These are phyloP conservation scores for Aspergillus pseudotamarii DNA, from an alignment of 2,329 filamentous ascomycete species.

Conservation along the genomic window DNA sequence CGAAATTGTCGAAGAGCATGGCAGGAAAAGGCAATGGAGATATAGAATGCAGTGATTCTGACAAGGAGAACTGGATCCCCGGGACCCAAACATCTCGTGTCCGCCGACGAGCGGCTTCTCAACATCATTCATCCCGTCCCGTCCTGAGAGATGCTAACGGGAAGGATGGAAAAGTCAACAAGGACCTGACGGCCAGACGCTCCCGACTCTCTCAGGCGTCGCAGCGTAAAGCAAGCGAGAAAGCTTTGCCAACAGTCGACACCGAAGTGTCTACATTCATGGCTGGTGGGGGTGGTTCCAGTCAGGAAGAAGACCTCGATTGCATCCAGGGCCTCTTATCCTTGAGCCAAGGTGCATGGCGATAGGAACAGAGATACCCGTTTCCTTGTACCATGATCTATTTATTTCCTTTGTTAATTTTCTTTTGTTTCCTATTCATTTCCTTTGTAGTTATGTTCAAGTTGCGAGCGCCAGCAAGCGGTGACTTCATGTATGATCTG, in stretches of 20 bases:
- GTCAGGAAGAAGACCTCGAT: conserved; percentile 80
- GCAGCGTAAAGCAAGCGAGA: conserved; percentile 32
- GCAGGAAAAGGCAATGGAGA: conserved; percentile 37
- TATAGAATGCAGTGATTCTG: conserved; percentile 69
- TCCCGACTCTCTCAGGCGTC: conserved; percentile 27
- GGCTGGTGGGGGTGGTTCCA: conserved; percentile 58
- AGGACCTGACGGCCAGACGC: conserved; percentile 30
- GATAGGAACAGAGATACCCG: conserved; percentile 44
- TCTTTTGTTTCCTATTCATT: conserved; percentile 27
- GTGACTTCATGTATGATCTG: conserved; percentile 29
- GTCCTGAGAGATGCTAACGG: conserved; percentile 49
- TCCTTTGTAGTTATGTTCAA: conserved; percentile 25
- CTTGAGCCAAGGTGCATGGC: conserved; percentile 90
- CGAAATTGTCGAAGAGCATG: conserved; percentile 27
- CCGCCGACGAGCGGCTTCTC: conserved; percentile 36
- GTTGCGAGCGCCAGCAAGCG: conserved; percentile 33
- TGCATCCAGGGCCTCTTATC: conserved; percentile 87
- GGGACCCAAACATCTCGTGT: conserved; percentile 48
- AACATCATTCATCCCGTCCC: conserved; percentile 35
- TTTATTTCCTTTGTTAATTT: conserved; percentile 32
- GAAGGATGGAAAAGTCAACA: conserved; percentile 28
- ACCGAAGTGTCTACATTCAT: conserved; percentile 75
- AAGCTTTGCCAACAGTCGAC: conserved; percentile 51
- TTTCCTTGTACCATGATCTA: conserved; percentile 14
- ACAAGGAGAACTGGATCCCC: conserved; percentile 88